Percentiles rank a stretch among this genome's conserved stretches.
Evolutionary conservation across 768 basidiomycete genomes (phyloP).

Genomic region (Termitomyces titanicus): DNA sequence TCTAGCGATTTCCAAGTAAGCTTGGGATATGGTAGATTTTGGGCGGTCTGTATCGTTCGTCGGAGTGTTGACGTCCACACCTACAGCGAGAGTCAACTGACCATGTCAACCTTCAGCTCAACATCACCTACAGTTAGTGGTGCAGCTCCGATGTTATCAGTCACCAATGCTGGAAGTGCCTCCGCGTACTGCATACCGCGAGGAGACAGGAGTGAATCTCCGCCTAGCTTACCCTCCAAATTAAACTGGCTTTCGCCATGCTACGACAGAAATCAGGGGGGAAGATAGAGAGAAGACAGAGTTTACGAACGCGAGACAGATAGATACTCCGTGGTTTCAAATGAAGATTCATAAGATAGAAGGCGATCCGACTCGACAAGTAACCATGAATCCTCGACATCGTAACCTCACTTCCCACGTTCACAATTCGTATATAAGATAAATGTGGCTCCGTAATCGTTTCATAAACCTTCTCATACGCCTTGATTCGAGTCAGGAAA

Average conservation of each 20-base stretch:
- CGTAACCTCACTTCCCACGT: constrained; percentile 89
- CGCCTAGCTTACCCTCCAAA: constrained; percentile 94
- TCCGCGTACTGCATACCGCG: constrained; percentile 82
- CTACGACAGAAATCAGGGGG: constrained; percentile 35
- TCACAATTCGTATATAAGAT: constrained; percentile 87
- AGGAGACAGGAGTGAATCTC: constrained; percentile 86
- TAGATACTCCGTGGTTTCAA: constrained; percentile 96
- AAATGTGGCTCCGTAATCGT: constrained; percentile 89
- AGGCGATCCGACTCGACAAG: constrained; percentile 93
- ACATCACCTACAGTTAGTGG: constrained; percentile 65
- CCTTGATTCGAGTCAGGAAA: constrained; percentile 86
- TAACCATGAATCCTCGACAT: constrained; percentile 90
- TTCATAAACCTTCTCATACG: constrained; percentile 95
- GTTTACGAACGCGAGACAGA: constrained; percentile 75
- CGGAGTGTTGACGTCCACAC: constrained; percentile 99
- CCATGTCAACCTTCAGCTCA: not conserved
- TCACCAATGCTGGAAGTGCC: constrained; percentile 84
- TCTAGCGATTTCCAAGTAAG: constrained; percentile 99
- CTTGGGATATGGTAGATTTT: constrained; percentile 79
- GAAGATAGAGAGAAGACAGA: not conserved
- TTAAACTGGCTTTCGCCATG: constrained; percentile 99
- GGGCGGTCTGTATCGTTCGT: constrained; percentile 89
- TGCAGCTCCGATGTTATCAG: constrained; percentile 86
- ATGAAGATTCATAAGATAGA: constrained; percentile 98
- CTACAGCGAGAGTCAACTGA: constrained; percentile 32